Base-by-base conservation (phyloP, 2,329 filamentous ascomycete genomes). In the Uncinocarpus reesii region DNA sequence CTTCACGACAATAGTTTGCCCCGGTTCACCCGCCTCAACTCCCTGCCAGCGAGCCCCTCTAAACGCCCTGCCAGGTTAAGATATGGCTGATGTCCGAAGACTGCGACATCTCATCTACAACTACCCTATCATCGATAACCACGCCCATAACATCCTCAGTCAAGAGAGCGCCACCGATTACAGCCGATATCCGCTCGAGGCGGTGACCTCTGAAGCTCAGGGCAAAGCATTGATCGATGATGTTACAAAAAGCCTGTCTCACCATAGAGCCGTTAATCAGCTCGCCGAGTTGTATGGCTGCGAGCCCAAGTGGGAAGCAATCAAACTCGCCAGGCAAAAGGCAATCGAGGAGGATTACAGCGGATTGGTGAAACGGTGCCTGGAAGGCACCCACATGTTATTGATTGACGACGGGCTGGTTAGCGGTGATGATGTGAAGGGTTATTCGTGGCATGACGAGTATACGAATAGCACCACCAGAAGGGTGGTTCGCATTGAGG, bases 331-430 rank as follows among this genome's bases (percentile, higher is more conserved):
- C 47, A 67, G 75, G 43, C 57, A 67, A 23, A 66, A 71, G 52
- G 69, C 69, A 59, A 62, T 78, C 7, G 60, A 69, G 21, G 63
- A 66, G 16, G 68, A 75, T 50, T 74, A 77, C 48, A 69, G 78
- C 4, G 73, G 65, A 2, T 79, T 87, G 71, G 71, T 78, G 8
- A 71, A 68, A 37, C 72, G 71, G 53, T 92, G 85, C 56, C 72
- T 93, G 3, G 65, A 77, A 10, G 85, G 85, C 1, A 84, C 86
- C 23, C 80, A 89, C 61, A 78, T 77, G 1, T 71, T 90, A 8
- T 71, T 93, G 1, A 74, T 93, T n/a, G 86, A 92, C 56, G 86
- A 92, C 63, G 82, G 85, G 0, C 66, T 90, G 6, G 74, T 76
- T 45, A 10, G 13, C 13, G 67, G 71, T 11, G 67, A 69, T 1